Evolutionary conservation across 495 filamentous ascomycete species (phyloP).

Genomic region (Parathielavia hyrcaniae): DNA sequence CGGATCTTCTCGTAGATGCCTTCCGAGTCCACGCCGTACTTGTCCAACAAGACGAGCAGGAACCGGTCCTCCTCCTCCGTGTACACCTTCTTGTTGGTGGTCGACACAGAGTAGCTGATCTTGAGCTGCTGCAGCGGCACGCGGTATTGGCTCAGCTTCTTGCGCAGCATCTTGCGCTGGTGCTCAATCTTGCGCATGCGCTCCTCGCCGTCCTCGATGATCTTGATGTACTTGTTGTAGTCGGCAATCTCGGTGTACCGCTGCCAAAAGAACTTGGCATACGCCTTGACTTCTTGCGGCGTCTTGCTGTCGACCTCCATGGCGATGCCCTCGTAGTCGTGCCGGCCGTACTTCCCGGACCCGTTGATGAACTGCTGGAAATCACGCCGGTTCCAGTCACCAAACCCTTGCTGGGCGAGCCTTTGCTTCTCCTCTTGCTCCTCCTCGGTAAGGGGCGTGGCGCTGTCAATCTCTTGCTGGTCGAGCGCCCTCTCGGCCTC

Average conservation of each 20-base stretch:
- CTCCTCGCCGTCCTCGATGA: slow-evolving; percentile 89
- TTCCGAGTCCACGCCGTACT: slow-evolving; percentile 80
- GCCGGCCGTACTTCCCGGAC: slow-evolving; percentile 83
- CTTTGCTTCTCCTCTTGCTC: slow-evolving; percentile 76
- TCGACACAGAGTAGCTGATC: slow-evolving; percentile 97
- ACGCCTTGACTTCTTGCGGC: slow-evolving; percentile 74
- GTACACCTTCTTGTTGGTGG: slow-evolving; percentile 99
- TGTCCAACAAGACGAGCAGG: slow-evolving; percentile 85
- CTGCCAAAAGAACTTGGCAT: slow-evolving; percentile 92
- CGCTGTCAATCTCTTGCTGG: slow-evolving; percentile 88
- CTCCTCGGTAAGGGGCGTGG: slow-evolving; percentile 79
- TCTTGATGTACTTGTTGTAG: slow-evolving; percentile 75
- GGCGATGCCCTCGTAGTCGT: slow-evolving; percentile 74
- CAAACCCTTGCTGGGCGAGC: slow-evolving; percentile 80
- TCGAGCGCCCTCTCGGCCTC: slow-evolving; percentile 83
- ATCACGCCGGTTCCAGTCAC: slow-evolving; percentile 90
- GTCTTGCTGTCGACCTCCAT: slow-evolving; percentile 89
- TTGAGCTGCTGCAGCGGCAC: slow-evolving; percentile 96
- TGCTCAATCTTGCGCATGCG: slow-evolving; percentile 80
- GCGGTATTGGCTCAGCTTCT: slow-evolving; percentile 92
- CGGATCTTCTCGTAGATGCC: slow-evolving; percentile 78
- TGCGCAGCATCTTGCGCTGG: slow-evolving; percentile 86
- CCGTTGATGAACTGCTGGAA: slow-evolving; percentile 98
- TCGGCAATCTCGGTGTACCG: slow-evolving; percentile 82
- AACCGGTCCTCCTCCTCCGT: slow-evolving; percentile 98